Percentiles rank a stretch among this genome's conserved stretches.
Evolutionary conservation across 148 eudicot species (phyloP).

Genomic region (Rheum nobile): DNA sequence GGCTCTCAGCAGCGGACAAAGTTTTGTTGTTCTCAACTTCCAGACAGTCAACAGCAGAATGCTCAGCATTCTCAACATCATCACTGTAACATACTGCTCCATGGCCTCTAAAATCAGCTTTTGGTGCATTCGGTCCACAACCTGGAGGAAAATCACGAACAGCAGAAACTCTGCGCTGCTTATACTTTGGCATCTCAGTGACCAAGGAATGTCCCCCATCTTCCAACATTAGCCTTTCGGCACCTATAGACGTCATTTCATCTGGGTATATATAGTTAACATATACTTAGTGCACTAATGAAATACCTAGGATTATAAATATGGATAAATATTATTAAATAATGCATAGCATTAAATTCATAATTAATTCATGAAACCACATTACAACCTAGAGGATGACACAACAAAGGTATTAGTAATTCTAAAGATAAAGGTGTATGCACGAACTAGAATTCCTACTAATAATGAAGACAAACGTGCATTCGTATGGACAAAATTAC

Average conservation of each 20-base stretch:
- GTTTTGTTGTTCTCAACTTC: not conserved
- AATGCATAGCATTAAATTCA: not conserved
- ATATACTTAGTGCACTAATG: not conserved
- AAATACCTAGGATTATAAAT: not conserved
- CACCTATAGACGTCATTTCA: constrained; percentile 24
- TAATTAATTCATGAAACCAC: not conserved
- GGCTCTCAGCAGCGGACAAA: not conserved
- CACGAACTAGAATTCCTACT: not conserved
- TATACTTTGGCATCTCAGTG: constrained; percentile 28
- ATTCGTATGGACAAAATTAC: not conserved
- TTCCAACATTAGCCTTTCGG: constrained; percentile 21
- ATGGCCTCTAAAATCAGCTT: not conserved
- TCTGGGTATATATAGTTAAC: not conserved
- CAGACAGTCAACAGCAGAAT: not conserved
- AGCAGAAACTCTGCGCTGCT: constrained; percentile 51
- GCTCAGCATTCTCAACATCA: not conserved
- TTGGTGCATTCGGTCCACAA: constrained; percentile 39
- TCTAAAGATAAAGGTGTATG: not conserved
- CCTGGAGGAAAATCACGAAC: constrained; percentile 62
- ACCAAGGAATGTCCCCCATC: constrained; percentile 18
- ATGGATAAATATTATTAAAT: not conserved
- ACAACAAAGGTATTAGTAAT: not conserved
- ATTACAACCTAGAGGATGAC: not conserved
- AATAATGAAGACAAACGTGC: not conserved
- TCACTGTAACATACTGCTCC: not conserved